Base-by-base conservation (phyloP, 352 stramenopile species). In the Phytophthora sp. region DNA sequence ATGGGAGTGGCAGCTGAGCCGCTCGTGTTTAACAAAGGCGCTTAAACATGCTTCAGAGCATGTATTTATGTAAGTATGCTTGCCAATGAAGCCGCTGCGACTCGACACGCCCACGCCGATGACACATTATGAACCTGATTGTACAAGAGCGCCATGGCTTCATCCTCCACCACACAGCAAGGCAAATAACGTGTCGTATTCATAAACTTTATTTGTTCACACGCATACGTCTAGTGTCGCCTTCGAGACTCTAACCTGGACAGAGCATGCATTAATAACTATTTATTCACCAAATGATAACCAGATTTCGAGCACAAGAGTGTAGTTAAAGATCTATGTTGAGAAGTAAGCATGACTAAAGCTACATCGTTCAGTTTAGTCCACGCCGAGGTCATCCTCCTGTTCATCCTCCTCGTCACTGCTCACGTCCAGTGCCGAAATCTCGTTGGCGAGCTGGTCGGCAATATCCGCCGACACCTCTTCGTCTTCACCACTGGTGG, bases 371-470 rank as follows among this genome's bases (percentile, higher is more conserved):
- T 42, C 15, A 28, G 21, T 66, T 68, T 83, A 87, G 57, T 89
- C 76, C 23, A 89, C 72, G 12, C 74, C 79, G 9, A 79, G 48
- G 17, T 75, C 62, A 10, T 74, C 68, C 17, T 84, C 73, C 5
- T 86, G 66, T 30, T 88, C 61, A 20, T 92, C 86, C 66, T 95
- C 83, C 68, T 92, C 87, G 51, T 94, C 84, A 26, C 84, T 95
- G 56, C 84, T 94, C n/a, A 95, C 87, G 38, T 95, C 87, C 13
- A 95, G 54, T 24, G 75, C 74, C 34, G 67, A 75, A 58, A 92
- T 92, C 57, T 94, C 87, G 48, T 77, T 77, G 15, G 82, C 70
- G 23, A 95, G 59, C 27, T 75, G 70, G 13, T 79, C 76, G n/a
- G 87, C 87, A 41, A 91, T 56, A 45, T 84, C 69, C n/a, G 90